Percentiles rank a stretch among this genome's conserved stretches.
Conservation (phyloP, 2,329 filamentous ascomycete genomes). For the Colletotrichum tropicale region DNA sequence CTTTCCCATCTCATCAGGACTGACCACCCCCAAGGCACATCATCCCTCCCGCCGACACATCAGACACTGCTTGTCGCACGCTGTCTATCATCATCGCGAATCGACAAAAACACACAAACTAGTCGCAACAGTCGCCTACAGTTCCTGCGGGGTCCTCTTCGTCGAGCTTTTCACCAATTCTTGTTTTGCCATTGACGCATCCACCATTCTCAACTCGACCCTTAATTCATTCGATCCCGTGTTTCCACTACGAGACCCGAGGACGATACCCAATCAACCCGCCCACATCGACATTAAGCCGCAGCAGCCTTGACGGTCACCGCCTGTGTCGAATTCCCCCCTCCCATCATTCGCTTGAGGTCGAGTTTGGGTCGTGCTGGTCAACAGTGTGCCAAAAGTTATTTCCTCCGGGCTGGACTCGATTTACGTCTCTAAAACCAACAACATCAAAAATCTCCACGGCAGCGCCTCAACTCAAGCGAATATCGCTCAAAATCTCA, state of each 20-base stretch:
- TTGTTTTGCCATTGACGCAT: conserved; percentile 27
- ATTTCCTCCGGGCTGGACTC: conserved; percentile 51
- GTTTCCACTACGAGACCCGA: conserved; percentile 25
- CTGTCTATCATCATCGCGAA: conserved; percentile 25
- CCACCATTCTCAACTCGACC: conserved; percentile 44
- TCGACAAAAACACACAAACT: neutral
- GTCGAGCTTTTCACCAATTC: conserved; percentile 24
- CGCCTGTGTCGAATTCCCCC: conserved; percentile 29
- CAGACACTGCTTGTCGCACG: conserved; percentile 32
- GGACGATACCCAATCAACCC: conserved; percentile 17
- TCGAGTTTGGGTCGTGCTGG: conserved; percentile 41
- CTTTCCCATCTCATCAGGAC: conserved; percentile 22
- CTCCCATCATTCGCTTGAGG: conserved; percentile 49
- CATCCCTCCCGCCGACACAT: conserved; percentile 24
- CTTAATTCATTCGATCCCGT: conserved; percentile 44
- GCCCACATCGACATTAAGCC: conserved; percentile 28
- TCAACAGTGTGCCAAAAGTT: conserved; percentile 24
- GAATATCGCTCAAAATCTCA: neutral
- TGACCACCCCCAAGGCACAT: conserved; percentile 30
- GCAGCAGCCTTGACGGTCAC: conserved; percentile 46
- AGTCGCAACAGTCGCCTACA: conserved; percentile 31
- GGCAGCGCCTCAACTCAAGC: conserved; percentile 24
- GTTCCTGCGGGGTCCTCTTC: conserved; percentile 28
- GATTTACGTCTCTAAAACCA: conserved; percentile 25
- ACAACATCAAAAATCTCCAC: neutral